Base-by-base conservation (phyloP, 1,139 yeast species). In the Zygoascus sp. region DNA sequence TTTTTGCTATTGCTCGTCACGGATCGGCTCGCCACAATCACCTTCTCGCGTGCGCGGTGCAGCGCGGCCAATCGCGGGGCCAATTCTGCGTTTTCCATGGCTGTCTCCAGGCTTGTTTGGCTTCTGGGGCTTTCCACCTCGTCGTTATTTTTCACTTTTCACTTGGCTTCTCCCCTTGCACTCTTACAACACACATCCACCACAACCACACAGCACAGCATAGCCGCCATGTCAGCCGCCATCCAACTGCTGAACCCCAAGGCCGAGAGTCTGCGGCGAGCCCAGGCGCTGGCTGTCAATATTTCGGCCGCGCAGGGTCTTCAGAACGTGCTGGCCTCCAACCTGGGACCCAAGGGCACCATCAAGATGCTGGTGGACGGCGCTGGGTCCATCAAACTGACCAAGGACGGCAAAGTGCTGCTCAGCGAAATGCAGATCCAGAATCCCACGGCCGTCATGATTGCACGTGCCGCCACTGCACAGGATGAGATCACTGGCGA, bases 401-500 rank as follows among this genome's bases (percentile, higher is more conserved):
- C 99, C 51, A 92, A 92, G 65, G 99, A 92, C 67, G 99, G 99
- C 49, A 90, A 92, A 63, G 97, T 94, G 11, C 74, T 92, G 53
- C 73, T 92, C 52, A 79, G 88, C 23, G 98, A 92, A 64, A 92
- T 92, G 99, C 99, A 94, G 69, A 94, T 92, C 66, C 97, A 92
- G 67, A 92, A 92, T 57, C 99, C 99, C n/a, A 94, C 99, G 2
- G 99, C 99, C 0, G 95, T 92, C 32, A 86, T 94, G 95, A 92
- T 92, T 72, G 75, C 98, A 2, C 77, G 97, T 55, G 98, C 97
- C 9, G 99, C 99, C 46, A 82, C 96, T 42, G 97, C 98, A 0
- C 99, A 92, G 69, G 99, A 92, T 67, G 98, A 92, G 66, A 89
- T 94, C 64, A 87, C 98, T 11, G 99, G 99, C 45, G 99, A 92